These are phyloP conservation scores for Oryza rufipogon DNA, from an alignment of 176 grass and related monocot genomes.

Conservation along the genomic window DNA sequence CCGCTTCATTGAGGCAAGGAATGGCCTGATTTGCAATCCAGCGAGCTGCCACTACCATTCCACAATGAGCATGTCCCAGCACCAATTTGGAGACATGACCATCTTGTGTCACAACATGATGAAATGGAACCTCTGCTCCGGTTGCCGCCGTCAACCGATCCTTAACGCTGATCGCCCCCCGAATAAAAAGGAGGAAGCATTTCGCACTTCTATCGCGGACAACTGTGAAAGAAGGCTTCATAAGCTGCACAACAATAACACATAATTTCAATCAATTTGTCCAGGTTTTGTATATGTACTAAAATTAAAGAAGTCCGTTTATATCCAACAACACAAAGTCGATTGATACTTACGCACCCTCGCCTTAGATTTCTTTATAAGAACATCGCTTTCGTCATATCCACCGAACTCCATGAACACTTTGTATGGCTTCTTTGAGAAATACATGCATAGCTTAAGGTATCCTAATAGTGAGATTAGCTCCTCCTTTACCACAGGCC, in stretches of 20 bases:
- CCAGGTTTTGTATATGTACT: slow-evolving; percentile 29
- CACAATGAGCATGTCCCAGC: slow-evolving; percentile 71
- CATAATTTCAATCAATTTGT: slow-evolving; percentile 29
- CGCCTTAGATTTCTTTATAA: slow-evolving; percentile 86
- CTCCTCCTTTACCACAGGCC: slow-evolving; percentile 50
- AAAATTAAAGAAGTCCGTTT: not conserved
- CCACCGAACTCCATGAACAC: slow-evolving; percentile 78
- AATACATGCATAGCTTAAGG: slow-evolving; percentile 81
- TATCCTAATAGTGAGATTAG: slow-evolving; percentile 64
- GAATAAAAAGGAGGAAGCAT: slow-evolving; percentile 90
- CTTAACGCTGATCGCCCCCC: slow-evolving; percentile 85
- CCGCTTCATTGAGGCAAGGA: slow-evolving; percentile 56
- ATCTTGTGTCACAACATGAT: slow-evolving; percentile 57
- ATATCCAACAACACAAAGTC: slow-evolving; percentile 31
- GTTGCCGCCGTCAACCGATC: slow-evolving; percentile 88
- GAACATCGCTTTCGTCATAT: slow-evolving; percentile 59
- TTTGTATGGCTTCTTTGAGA: slow-evolving; percentile 85
- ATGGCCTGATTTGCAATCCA: slow-evolving; percentile 70
- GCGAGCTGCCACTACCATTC: slow-evolving; percentile 69
- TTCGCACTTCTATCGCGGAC: slow-evolving; percentile 65
- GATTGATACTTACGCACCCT: slow-evolving; percentile 95
- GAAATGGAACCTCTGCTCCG: slow-evolving; percentile 70
- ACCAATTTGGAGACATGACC: slow-evolving; percentile 49
- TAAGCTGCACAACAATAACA: slow-evolving; percentile 55
- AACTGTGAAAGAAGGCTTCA: slow-evolving; percentile 89